Evolutionary conservation across 2,329 filamentous ascomycete species (phyloP), one percentile per base, ranked within the genome.

Genomic region (Pyrenophora tritici-repentis): DNA sequence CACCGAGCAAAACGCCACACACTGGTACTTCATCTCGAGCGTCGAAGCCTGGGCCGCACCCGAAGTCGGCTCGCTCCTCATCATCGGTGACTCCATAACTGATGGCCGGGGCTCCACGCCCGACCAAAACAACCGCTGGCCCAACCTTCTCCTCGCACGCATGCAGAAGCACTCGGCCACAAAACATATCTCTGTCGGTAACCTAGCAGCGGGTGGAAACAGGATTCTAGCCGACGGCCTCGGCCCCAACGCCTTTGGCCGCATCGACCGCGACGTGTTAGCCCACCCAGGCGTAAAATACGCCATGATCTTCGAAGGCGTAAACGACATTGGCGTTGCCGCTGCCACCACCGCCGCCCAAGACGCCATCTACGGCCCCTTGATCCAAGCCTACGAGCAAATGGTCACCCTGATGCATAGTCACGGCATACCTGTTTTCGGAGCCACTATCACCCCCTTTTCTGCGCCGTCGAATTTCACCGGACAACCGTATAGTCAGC

Each of bases 201-300:
- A 89, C 73, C 82, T 88, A 70, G 86, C 85, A 1, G 86, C 86
- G 1, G 86, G 86, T 37, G 86, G 86, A n/a, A 89, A 89, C 68
- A 75, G 84, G 0, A 78, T 89, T 2, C 78, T 89, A 1, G 72
- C 74, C 8, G 84, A 86, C 43, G 83, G 86, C 0, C 76, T 87
- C 0, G 86, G 86, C 0, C 86, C 86, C 2, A 83, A 82, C 32
- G 79, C 83, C 0, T 72, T 87, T 26, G 75, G 78, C 34, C 81
- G 86, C 4, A 79, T 88, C 55, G 81, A 86, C 63, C 79, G 86
- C n/a, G 86, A 89, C 63, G 80, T 86, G 2, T 76, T 89, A 2
- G 68, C 80, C 0, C 81, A 84, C 26, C 76, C 81, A 0, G 82
- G 82, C 3, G 80, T 85, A 2, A 76, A 77, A 58, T 87, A 86